phyloP scores from a whole-genome alignment of 2,329 filamentous ascomycete genomes.

The Nemania sp. region DNA sequence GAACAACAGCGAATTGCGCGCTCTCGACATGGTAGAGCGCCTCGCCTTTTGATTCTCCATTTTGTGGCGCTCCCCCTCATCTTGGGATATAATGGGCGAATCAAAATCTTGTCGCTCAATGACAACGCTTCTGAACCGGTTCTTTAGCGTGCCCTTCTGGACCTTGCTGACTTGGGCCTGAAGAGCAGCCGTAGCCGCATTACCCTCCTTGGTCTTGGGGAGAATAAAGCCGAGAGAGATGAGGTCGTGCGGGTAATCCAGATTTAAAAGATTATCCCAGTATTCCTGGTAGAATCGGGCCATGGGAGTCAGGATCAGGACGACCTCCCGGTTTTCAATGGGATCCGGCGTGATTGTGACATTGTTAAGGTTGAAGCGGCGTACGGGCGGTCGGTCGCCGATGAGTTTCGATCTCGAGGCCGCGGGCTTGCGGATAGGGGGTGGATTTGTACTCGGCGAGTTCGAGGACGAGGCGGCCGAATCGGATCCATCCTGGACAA shows the following conservation, averaged over 20 bases:
- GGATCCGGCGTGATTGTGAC: slow-evolving; percentile 85
- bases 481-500: slow-evolving; percentile 45
- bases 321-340: slow-evolving; percentile 81
- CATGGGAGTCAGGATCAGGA: slow-evolving; percentile 93
- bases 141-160: slow-evolving; percentile 82
- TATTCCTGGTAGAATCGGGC: slow-evolving; percentile 93
- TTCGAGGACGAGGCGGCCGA: slow-evolving; percentile 39
- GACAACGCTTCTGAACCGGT: slow-evolving; percentile 91
- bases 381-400: slow-evolving; percentile 80
- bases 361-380: slow-evolving; percentile 95
- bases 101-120: slow-evolving; percentile 97
- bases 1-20: slow-evolving; percentile 93
- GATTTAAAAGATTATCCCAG: slow-evolving; percentile 90
- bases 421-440: slow-evolving; percentile 74
- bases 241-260: slow-evolving; percentile 91
- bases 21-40: slow-evolving; percentile 90
- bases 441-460: slow-evolving; percentile 39
- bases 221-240: slow-evolving; percentile 97
- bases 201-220: slow-evolving; percentile 92
- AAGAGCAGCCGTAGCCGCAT: slow-evolving; percentile 83
- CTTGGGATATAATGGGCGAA: slow-evolving; percentile 80
- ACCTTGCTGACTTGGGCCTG: slow-evolving; percentile 88
- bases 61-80: slow-evolving; percentile 91
- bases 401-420: slow-evolving; percentile 66
- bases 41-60: slow-evolving; percentile 88